Evolutionary conservation across 139 green algal species (phyloP), one percentile per base, ranked within the genome.

Genomic region (Tetratostichococcus sp.): DNA sequence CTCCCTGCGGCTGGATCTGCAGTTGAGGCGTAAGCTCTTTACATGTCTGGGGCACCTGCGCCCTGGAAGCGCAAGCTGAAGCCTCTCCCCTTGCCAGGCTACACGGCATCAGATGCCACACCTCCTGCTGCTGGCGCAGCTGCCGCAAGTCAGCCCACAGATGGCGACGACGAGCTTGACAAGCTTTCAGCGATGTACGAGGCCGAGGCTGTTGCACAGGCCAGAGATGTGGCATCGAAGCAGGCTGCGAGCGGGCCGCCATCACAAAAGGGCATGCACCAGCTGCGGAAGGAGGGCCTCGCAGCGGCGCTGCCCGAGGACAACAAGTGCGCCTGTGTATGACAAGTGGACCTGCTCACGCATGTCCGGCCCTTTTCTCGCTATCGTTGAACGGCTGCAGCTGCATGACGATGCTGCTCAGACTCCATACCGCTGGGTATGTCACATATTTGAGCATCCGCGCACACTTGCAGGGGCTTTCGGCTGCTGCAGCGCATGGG

Each of bases 301-400:
- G 72, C 31, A 67, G 33, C 67, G 28, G 77, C 81, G 1, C 43
- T 86, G 28, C 57, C 34, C 4, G 30, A 25, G 33, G 70, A 83
- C 16, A 86, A 83, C 77, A 86, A 76, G 81, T 86, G 67, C 65
- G 39, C 30, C 34, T 77, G n/a, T n/a, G n/a, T n/a, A n/a, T n/a
- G n/a, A n/a, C n/a, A n/a, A n/a, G n/a, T n/a, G n/a, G n/a, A n/a
- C n/a, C n/a, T n/a, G n/a, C n/a, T n/a, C n/a, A n/a, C n/a, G n/a
- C n/a, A n/a, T n/a, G n/a, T n/a, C n/a, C n/a, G n/a, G n/a, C n/a
- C n/a, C n/a, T n/a, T n/a, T n/a, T n/a, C n/a, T n/a, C n/a, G n/a
- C n/a, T n/a, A n/a, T n/a, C n/a, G n/a, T n/a, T n/a, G n/a, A n/a
- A n/a, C n/a, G n/a, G n/a, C n/a, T 34, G 25, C n/a, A 67, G 22